Evolutionary conservation across 306 rosid genomes (phyloP).

Genomic region (Dicorynia guianensis): DNA sequence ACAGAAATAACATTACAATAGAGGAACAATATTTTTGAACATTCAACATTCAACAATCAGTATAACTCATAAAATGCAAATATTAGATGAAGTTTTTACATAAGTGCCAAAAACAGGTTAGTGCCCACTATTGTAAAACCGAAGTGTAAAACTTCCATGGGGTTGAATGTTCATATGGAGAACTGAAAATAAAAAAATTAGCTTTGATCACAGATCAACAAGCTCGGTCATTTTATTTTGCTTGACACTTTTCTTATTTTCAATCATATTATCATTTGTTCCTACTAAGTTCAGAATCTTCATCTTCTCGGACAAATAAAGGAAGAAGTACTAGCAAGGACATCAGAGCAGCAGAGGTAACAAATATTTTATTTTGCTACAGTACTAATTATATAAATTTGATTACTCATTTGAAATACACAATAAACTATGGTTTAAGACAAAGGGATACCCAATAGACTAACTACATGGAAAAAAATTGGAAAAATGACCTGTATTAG

Average conservation of each 20-base stretch:
- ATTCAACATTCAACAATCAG: conserved; percentile 3
- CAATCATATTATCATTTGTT: conserved; percentile 3
- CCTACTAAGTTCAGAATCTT: background rate
- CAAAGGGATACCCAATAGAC: conserved; percentile 6
- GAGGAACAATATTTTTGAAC: background rate
- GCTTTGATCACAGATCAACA: conserved; percentile 20
- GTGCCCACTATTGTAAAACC: background rate
- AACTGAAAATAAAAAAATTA: conserved; percentile 14
- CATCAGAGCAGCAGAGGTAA: background rate
- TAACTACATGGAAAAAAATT: conserved; percentile 4
- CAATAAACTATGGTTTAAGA: background rate
- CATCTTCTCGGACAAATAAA: conserved; percentile 6
- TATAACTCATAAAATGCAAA: conserved; percentile 21
- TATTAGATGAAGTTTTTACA: conserved; percentile 22
- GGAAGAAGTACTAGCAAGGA: background rate
- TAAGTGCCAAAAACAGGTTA: conserved; percentile 5
- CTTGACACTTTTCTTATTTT: conserved; percentile 14
- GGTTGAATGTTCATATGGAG: background rate
- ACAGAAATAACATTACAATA: conserved; percentile 39
- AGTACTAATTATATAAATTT: conserved; percentile 4
- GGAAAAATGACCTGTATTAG: background rate
- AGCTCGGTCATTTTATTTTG: conserved; percentile 11
- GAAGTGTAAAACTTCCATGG: background rate
- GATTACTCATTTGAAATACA: conserved; percentile 10
- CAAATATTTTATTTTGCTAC: conserved; percentile 5